phyloP scores from a whole-genome alignment of 23 red algal species.

The Agarophyton chilense region DNA sequence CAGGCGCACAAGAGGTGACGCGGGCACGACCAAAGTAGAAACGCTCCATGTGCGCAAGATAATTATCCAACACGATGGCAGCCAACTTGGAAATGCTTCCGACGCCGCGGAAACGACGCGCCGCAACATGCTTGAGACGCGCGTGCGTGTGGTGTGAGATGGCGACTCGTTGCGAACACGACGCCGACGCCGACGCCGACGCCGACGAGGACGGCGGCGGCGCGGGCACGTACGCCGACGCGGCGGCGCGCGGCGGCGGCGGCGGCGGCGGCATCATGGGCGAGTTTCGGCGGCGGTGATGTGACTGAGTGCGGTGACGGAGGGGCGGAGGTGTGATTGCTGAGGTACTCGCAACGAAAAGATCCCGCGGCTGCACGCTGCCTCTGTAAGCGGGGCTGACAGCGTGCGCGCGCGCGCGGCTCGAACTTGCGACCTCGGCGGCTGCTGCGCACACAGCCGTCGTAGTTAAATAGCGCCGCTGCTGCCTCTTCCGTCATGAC shows the following conservation, averaged over 20 bases:
- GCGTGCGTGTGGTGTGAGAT: slow-evolving; percentile 39
- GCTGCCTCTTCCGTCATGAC: background rate
- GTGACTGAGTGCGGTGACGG: too few relatives aligned
- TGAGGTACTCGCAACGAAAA: too few relatives aligned
- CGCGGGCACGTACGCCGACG: background rate
- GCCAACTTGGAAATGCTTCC: slow-evolving; percentile 63
- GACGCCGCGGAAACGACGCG: slow-evolving; percentile 40
- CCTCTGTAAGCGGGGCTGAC: background rate
- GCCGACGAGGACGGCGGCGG: background rate
- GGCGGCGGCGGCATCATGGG: background rate
- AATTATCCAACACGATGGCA: slow-evolving; percentile 63
- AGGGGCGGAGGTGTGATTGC: too few relatives aligned
- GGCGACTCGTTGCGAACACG: slow-evolving; percentile 32
- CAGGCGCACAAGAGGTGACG: background rate
- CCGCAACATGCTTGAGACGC: slow-evolving; percentile 23
- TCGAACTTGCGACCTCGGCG: slow-evolving; percentile 1
- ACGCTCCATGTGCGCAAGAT: slow-evolving; percentile 44
- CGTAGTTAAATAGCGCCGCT: slow-evolving; percentile 22
- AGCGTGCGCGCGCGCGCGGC: background rate
- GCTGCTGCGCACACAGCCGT: background rate
- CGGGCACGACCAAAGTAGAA: slow-evolving; percentile 49
- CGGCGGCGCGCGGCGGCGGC: background rate
- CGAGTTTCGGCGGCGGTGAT: too few relatives aligned
- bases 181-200: background rate
- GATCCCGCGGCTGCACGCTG: too few relatives aligned